phyloP scores from a whole-genome alignment of 352 stramenopile genomes.

The Phytopythium helicoides region DNA sequence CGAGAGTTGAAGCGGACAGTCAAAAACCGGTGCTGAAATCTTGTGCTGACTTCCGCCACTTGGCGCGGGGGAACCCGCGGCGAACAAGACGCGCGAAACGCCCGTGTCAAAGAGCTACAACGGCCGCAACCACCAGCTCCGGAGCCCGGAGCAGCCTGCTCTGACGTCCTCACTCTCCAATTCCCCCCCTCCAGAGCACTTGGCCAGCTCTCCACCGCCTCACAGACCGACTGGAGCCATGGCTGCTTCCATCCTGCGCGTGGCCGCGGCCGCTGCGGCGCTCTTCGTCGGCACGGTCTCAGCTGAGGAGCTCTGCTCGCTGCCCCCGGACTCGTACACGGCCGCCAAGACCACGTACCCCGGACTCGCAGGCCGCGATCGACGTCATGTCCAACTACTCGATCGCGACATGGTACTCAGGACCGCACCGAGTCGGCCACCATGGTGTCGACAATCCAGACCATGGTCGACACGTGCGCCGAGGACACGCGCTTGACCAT shows the following conservation, averaged over 20 bases:
- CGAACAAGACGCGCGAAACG: too few species aligned
- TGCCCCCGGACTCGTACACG: slow-evolving; percentile 26
- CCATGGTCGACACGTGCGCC: slow-evolving; percentile 30
- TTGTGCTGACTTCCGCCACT: too few species aligned
- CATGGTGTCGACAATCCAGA: slow-evolving; percentile 16
- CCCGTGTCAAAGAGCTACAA: too few species aligned
- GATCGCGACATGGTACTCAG: slow-evolving; percentile 56
- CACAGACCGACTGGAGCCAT: neutral
- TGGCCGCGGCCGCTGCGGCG: slow-evolving; percentile 14
- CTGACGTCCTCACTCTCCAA: slow-evolving; percentile 20
- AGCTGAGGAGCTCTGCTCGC: slow-evolving; percentile 37
- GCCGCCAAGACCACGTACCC: slow-evolving; percentile 37
- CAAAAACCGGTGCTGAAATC: too few species aligned
- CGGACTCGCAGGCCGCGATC: slow-evolving; percentile 25
- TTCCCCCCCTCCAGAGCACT: slow-evolving; percentile 12
- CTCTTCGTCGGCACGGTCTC: slow-evolving; percentile 4
- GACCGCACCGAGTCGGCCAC: slow-evolving; percentile 30
- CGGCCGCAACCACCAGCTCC: too few species aligned
- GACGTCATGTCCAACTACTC: slow-evolving; percentile 35
- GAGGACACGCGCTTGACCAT: slow-evolving; percentile 44
- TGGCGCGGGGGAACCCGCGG: too few species aligned
- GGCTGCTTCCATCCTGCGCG: slow-evolving; percentile 7
- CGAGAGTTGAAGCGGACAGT: too few species aligned
- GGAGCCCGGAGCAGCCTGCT: slow-evolving; percentile 5
- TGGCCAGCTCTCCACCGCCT: neutral